Conservation (phyloP, 306 rosid genomes). For the Quercus robur region DNA sequence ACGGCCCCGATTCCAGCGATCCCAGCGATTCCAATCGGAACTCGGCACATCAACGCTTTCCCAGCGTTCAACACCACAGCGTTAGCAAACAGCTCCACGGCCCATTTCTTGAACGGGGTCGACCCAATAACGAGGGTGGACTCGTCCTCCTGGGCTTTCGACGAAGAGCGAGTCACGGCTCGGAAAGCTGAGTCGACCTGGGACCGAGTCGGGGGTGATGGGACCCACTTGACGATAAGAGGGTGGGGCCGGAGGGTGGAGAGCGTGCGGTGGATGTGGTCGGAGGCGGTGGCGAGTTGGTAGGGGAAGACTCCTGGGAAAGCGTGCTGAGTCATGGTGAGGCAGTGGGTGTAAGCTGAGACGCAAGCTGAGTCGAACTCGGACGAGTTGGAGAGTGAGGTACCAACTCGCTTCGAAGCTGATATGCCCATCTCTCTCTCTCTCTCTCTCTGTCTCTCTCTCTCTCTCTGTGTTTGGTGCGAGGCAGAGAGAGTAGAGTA, state of each 20-base stretch:
- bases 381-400: constrained; percentile 33
- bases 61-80: constrained; percentile 48
- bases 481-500: too few relatives aligned
- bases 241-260: constrained; percentile 30
- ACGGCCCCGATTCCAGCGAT: constrained; percentile 64
- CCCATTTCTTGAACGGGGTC: constrained; percentile 61
- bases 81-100: constrained; percentile 47
- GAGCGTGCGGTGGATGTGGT: constrained; percentile 49
- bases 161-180: constrained; percentile 4
- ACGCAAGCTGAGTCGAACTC: constrained; percentile 64
- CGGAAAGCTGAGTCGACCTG: constrained; percentile 70
- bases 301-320: constrained; percentile 64
- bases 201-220: constrained; percentile 48
- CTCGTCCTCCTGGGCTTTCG: too few relatives aligned
- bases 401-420: constrained; percentile 59
- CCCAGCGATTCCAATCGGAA: constrained; percentile 72
- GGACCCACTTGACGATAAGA: constrained; percentile 60
- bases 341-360: constrained; percentile 54
- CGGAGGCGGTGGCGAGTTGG: constrained; percentile 72
- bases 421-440: constrained; percentile 53
- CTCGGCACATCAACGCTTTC: constrained; percentile 44
- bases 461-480: not conserved
- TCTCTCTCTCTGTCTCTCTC: constrained; percentile 6
- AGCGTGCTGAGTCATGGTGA: constrained; percentile 59
- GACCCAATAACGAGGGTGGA: constrained; percentile 13